phyloP scores from a whole-genome alignment of 179 eudicot genomes.

The Nepenthes alata region DNA sequence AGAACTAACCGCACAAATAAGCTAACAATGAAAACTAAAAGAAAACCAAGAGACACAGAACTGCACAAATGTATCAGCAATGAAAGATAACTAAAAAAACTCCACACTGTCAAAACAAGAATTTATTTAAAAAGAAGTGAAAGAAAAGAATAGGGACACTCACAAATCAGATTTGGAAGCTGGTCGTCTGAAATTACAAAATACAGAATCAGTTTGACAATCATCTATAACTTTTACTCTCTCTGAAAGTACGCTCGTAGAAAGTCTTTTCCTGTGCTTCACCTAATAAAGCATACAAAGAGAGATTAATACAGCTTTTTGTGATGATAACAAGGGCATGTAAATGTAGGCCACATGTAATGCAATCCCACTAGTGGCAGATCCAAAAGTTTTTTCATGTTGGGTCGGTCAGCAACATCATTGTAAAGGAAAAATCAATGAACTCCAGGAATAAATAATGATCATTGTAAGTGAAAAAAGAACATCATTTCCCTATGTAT shows the following conservation, averaged over 20 bases:
- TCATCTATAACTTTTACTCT: conserved; percentile 60
- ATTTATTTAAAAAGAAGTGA: background rate
- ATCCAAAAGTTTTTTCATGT: too few species aligned
- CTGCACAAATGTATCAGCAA: background rate
- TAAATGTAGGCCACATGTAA: too few species aligned
- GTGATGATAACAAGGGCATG: too few species aligned
- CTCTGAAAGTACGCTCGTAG: conserved; percentile 44
- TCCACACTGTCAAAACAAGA: background rate
- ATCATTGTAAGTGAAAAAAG: too few species aligned
- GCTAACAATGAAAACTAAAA: too few species aligned
- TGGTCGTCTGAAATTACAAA: conserved; percentile 43
- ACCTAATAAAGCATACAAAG: conserved; percentile 18
- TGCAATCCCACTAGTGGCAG: too few species aligned
- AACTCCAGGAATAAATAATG: too few species aligned
- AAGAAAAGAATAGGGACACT: conserved; percentile 17
- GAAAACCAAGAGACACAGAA: background rate
- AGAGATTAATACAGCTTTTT: background rate
- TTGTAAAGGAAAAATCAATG: too few species aligned
- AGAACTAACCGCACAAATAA: too few species aligned
- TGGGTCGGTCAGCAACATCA: too few species aligned
- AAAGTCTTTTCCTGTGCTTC: conserved; percentile 34
- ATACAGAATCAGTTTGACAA: conserved; percentile 40
- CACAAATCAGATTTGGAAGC: conserved; percentile 52
- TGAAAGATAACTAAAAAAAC: background rate
- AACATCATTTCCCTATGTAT: too few species aligned